Percentiles rank a stretch among this genome's conserved stretches.
Conservation (phyloP, 805 yeast species). For the Torulaspora indica region DNA sequence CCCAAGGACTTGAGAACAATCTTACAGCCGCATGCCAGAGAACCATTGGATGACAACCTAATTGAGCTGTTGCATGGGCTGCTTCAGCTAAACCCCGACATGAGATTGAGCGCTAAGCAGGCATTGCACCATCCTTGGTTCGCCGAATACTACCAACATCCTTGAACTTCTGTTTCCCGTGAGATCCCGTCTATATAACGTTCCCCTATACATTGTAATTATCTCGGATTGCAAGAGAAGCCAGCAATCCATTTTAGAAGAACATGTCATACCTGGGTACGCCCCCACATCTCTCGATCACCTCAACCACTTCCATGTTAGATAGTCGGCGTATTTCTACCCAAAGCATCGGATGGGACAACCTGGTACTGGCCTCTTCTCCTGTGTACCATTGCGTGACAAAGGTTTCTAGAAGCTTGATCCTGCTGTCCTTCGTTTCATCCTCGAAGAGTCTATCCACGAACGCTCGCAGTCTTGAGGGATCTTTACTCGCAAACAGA, state of each 20-base stretch:
- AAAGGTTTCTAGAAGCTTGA: constrained; percentile 1
- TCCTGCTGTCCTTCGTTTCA: not conserved
- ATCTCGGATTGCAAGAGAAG: not conserved
- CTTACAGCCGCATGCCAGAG: constrained; percentile 30
- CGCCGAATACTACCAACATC: constrained; percentile 33
- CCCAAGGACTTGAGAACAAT: constrained; percentile 53
- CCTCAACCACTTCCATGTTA: constrained; percentile 20
- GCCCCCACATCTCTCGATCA: constrained; percentile 24
- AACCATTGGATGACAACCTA: constrained; percentile 27
- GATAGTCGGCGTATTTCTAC: constrained; percentile 14
- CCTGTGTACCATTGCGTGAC: constrained; percentile 14
- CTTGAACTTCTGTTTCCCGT: not conserved
- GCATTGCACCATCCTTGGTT: constrained; percentile 46
- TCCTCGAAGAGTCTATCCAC: not conserved
- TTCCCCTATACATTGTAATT: not conserved
- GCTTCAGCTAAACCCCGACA: constrained; percentile 50
- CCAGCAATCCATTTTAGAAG: constrained; percentile 6
- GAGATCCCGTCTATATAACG: not conserved
- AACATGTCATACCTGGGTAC: constrained; percentile 23
- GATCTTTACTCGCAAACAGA: not conserved
- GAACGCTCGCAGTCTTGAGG: not conserved
- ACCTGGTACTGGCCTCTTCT: constrained; percentile 5
- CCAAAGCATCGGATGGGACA: constrained; percentile 28
- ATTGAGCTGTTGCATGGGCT: constrained; percentile 36
- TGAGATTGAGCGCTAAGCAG: constrained; percentile 48